Base-by-base conservation (phyloP, 2,329 filamentous ascomycete genomes). In the Hypoxylon sp. region DNA sequence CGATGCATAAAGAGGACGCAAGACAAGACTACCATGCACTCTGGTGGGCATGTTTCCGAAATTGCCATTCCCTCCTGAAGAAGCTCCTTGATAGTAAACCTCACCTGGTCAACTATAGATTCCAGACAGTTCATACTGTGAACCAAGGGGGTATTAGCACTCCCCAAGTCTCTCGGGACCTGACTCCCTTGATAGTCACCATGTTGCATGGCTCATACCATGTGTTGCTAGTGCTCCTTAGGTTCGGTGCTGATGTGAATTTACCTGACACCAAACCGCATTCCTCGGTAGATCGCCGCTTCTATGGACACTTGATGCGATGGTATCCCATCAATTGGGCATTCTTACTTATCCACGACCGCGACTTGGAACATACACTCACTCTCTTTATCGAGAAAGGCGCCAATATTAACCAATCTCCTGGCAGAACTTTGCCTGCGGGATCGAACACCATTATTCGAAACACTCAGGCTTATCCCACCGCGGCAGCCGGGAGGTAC, bases 271-370 rank as follows among this genome's bases (percentile, higher is more conserved):
- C 23, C 0, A 9, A 11, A 1, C 30, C 19, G 1, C 2, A 28
- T 6, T 11, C 28, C 13, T 14, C n/a, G 13, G 3, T 7, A 13
- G 2, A 19, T 7, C 2, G 9, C 3, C 9, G 11, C 4, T 55
- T 36, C 21, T 1, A 28, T 19, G n/a, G 41, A 5, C 9, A 57
- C 7, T 3, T 5, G 1, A 21, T n/a, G 7, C 48, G 11, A 9
- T 65, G 63, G 64, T 36, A 23, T 36, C 67, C 67, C 1, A 61
- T 69, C 19, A 55, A 69, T 10, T 69, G 63, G 64, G 64, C 51
- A 1, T 19, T 46, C 3, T 3, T 17, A 1, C 0, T n/a, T 7
- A 3, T 43, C n/a, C 36, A 43, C 2, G 17, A 13, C 4, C 49
- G 49, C 1, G 38, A 50, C 13, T 63, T 63, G 7, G 52, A 62